Evolutionary conservation across 75 land plant species (phyloP).

Genomic region (Adiantum capillusveneris): DNA sequence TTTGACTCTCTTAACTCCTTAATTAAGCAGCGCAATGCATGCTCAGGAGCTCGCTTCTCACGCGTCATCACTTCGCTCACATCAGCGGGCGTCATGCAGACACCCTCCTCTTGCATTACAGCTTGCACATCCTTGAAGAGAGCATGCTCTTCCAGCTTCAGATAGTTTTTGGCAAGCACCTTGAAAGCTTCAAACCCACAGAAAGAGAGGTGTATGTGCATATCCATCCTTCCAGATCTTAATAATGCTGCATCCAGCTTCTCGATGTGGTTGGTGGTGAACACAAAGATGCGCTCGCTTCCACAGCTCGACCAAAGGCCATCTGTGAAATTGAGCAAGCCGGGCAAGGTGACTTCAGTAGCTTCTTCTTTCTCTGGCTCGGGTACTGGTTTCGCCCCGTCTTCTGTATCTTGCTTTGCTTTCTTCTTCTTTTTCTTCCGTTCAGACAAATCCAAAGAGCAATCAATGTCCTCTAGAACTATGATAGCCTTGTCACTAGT

Average conservation of each 20-base stretch:
- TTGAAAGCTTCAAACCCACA: conserved; percentile 52
- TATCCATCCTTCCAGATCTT: conserved; percentile 69
- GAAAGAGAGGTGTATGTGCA: conserved; percentile 60
- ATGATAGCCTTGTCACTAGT: conserved; percentile 53
- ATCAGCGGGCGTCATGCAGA: conserved; percentile 11
- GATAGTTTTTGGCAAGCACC: conserved; percentile 50
- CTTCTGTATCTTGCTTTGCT: no score
- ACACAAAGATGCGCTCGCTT: conserved; percentile 52
- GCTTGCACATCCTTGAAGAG: conserved; percentile 21
- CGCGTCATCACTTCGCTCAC: conserved; percentile 12
- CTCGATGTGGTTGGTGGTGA: conserved; percentile 32
- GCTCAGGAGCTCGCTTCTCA: no score
- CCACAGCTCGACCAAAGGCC: conserved; percentile 26
- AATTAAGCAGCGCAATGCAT: no score
- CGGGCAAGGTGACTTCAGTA: conserved; percentile 48
- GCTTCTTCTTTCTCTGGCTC: not conserved
- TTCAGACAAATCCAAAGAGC: conserved; percentile 44
- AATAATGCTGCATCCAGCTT: conserved; percentile 63
- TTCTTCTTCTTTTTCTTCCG: not conserved
- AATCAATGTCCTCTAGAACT: conserved; percentile 82
- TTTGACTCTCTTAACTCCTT: no score
- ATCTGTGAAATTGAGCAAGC: conserved; percentile 70
- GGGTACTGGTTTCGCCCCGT: no score
- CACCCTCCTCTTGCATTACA: conserved; percentile 20
- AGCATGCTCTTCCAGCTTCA: conserved; percentile 32